Evolutionary conservation across 768 basidiomycete genomes (phyloP).

Genomic region (Hypsizygus marmoreus): DNA sequence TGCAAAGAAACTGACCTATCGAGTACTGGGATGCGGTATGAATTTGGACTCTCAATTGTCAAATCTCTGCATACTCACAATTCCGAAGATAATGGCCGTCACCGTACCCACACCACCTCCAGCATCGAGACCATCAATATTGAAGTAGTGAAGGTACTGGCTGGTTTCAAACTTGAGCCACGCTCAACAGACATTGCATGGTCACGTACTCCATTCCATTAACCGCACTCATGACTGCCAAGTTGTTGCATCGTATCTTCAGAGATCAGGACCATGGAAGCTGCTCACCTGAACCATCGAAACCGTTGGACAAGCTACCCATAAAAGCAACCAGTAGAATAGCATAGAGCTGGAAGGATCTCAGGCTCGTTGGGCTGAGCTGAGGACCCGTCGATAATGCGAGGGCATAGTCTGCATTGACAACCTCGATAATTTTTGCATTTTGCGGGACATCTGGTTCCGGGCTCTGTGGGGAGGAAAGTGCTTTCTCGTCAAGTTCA

Average conservation of each 20-base stretch:
- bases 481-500: slow-evolving; percentile 13
- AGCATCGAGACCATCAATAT: slow-evolving; percentile 37
- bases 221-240: slow-evolving; percentile 46
- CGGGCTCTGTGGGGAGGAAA: neutral
- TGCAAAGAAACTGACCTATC: slow-evolving; percentile 29
- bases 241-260: neutral
- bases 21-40: slow-evolving; percentile 33
- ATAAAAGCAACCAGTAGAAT: slow-evolving; percentile 46
- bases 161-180: slow-evolving; percentile 18
- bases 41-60: neutral
- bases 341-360: slow-evolving; percentile 42
- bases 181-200: neutral
- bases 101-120: slow-evolving; percentile 46
- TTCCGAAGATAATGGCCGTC: slow-evolving; percentile 47
- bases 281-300: slow-evolving; percentile 44
- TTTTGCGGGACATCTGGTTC: slow-evolving; percentile 12
- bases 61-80: slow-evolving; percentile 27
- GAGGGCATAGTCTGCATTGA: slow-evolving; percentile 45
- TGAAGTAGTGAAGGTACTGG: slow-evolving; percentile 43
- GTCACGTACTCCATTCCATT: slow-evolving; percentile 46
- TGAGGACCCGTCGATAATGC: slow-evolving; percentile 46
- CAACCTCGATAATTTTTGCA: slow-evolving; percentile 27
- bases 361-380: slow-evolving; percentile 36
- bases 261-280: neutral
- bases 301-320: slow-evolving; percentile 48